These are phyloP conservation scores for Linum trigynum DNA, from an alignment of 345 rosid genomes.

Conservation along the genomic window DNA sequence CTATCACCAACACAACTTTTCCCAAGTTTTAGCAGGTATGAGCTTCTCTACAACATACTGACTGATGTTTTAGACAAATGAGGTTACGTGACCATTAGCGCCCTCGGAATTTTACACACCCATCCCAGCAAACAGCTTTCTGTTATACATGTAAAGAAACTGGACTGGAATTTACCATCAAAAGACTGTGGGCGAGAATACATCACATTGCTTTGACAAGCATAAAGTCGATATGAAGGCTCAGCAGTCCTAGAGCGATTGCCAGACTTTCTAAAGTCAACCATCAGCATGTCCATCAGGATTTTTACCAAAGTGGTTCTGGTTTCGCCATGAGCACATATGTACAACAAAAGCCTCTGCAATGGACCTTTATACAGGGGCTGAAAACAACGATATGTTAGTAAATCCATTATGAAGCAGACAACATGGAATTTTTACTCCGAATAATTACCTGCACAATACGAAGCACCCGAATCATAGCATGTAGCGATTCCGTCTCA, in stretches of 20 bases:
- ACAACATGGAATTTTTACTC: neutral
- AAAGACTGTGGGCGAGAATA: conserved; percentile 85
- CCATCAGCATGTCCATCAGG: conserved; percentile 83
- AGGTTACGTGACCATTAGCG: too few relatives aligned
- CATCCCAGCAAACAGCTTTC: neutral
- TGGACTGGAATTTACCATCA: conserved; percentile 46
- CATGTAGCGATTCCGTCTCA: conserved; percentile 64
- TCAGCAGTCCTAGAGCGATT: conserved; percentile 37
- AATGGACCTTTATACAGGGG: conserved; percentile 85
- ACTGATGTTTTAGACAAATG: too few relatives aligned
- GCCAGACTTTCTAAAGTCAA: conserved; percentile 52
- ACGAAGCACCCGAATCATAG: conserved; percentile 84
- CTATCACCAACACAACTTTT: neutral
- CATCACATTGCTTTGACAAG: conserved; percentile 81
- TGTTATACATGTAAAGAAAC: neutral
- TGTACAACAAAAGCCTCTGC: conserved; percentile 84
- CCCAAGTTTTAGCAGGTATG: too few relatives aligned
- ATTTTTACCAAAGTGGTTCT: conserved; percentile 64
- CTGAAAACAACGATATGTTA: conserved; percentile 31
- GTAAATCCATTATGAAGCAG: conserved; percentile 7
- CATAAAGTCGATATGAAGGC: conserved; percentile 76
- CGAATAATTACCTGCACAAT: conserved; percentile 67
- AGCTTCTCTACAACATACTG: too few relatives aligned
- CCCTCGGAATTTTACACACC: too few relatives aligned
- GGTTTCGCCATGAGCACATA: conserved; percentile 85